Evolutionary conservation across 495 filamentous ascomycete genomes (phyloP), one percentile per base, ranked within the genome.

Genomic region (Daldinia caldariorum): DNA sequence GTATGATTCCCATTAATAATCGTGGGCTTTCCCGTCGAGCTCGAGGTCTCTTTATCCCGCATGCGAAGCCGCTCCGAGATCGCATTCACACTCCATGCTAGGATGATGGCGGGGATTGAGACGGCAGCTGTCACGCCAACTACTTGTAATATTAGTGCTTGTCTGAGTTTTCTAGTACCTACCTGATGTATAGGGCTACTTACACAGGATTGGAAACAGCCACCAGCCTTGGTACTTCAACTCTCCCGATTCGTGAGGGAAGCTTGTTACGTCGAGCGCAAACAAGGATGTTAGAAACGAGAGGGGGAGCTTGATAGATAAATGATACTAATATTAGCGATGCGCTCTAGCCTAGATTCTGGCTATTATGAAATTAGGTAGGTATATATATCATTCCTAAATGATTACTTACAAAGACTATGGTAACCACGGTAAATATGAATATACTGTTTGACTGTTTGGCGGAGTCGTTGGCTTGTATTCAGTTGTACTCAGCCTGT

Each of bases 211-310:
- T 4, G 62, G 68, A 22, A 66, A 66, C 12, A 71, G 6, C 68
- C 68, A 71, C 62, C 51, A 58, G 13, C 18, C 68, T 41, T 71
- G 6, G 49, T 71, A 71, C 29, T 39, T 14, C 34, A 66, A 35
- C 7, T 58, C 26, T 13, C 51, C 62, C 6, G 56, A 35, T 2
- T 66, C 57, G 51, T 71, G 62, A n/a, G 68, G 68, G 51, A 71
- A 71, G 32, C 9, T 37, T 14, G 58, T 51, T 57, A 71, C 43
- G 20, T 71, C 22, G 8, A 71, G 56, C 1, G 68, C 61, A 45
- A 71, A 71, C 1, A 71, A 18, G 22, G 68, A 71, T 43, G 62
- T 50, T 9, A 71, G 62, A 32, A 71, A 71, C 13, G 68, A 71
- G 45, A 71, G 68, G 6, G 62, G 68, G 14, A 71, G 68, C 68